Evolutionary conservation across 495 filamentous ascomycete species (phyloP).

Genomic region (Neurospora sp.): DNA sequence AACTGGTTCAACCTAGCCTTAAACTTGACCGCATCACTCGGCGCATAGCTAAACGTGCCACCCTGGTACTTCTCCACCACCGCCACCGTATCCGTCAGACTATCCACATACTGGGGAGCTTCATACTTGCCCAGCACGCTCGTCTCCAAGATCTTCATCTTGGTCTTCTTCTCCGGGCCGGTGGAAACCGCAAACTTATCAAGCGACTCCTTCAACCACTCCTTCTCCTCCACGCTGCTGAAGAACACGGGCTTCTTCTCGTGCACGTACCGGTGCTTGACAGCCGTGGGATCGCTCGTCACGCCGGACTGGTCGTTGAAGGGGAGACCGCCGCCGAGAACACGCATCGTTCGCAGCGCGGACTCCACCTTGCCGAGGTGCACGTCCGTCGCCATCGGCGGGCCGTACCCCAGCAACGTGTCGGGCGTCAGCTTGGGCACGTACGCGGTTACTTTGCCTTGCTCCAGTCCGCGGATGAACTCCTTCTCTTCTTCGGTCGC

Average conservation of each 20-base stretch:
- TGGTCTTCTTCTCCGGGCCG: constrained; percentile 16
- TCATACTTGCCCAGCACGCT: constrained; percentile 34
- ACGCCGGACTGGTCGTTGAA: constrained; percentile 17
- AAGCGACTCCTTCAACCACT: constrained; percentile 20
- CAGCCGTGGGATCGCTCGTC: constrained; percentile 11
- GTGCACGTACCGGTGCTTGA: constrained; percentile 4
- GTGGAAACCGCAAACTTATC: constrained; percentile 5
- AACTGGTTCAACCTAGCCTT: constrained; percentile 15
- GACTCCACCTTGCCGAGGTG: constrained; percentile 15
- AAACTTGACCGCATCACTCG: constrained; percentile 11
- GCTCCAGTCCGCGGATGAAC: constrained; percentile 13
- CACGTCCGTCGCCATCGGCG: constrained; percentile 20
- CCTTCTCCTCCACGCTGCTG: constrained; percentile 23
- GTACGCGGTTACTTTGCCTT: constrained; percentile 19
- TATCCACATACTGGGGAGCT: constrained; percentile 15
- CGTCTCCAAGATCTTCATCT: constrained; percentile 27
- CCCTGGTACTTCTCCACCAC: constrained; percentile 25
- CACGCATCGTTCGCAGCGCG: constrained; percentile 20
- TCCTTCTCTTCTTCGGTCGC: constrained; percentile 11
- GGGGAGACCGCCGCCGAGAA: constrained; percentile 19
- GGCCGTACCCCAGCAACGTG: constrained; percentile 20
- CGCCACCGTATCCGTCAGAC: constrained; percentile 17
- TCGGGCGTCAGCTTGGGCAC: constrained; percentile 12
- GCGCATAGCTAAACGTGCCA: constrained; percentile 15
- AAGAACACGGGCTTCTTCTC: constrained; percentile 22